Evolutionary conservation across 768 basidiomycete genomes (phyloP), one percentile per base, ranked within the genome.

Genomic region (Termitomyces eurrhizus): DNA sequence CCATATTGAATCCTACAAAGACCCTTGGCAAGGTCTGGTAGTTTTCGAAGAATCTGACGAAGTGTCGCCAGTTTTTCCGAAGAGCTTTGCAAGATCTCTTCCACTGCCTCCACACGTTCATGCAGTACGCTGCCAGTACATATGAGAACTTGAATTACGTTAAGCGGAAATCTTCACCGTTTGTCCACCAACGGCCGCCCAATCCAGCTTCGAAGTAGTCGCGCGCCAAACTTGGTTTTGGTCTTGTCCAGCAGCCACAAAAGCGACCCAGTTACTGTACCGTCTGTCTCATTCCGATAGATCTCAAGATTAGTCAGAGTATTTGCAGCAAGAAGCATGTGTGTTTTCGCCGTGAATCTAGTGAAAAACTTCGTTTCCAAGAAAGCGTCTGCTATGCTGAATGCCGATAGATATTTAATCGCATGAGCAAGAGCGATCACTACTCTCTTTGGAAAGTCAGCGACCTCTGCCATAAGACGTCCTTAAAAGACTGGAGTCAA

Each of bases 261-360:
- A 50, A 99, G 75, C 53, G 92, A 90, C 4, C 95, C 95, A 59
- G 75, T 81, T 21, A 81, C 76, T 12, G 82, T 84, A 57, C 82
- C 83, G 69, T 97, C 89, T 0, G 92, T 93, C 68, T 91, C 89
- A 66, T 98, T 98, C 37, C 86, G 83, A 70, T 92, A 95, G n/a
- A 99, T 86, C 72, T 98, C 95, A 74, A 96, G 73, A 69, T 97
- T 98, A 13, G 82, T 81, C 12, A 98, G 74, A 0, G 96, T 96
- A 69, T 93, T 97, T 29, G 87, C 88, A 52, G 89, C 90, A 50
- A 99, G 79, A 24, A 93, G 78, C 95, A 99, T 95, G 64, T 93
- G 88, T 0, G 85, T 81, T 57, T 83, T 81, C 26, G 86, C 84
- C 4, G 90, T 78, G 68, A 98, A 98, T 67, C 76, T 84, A 21